Percentiles rank a stretch among this genome's conserved stretches.
These are phyloP conservation scores for Parasitella parasitica DNA, from an alignment of 371 early-diverging fungal genomes.

Conservation along the genomic window DNA sequence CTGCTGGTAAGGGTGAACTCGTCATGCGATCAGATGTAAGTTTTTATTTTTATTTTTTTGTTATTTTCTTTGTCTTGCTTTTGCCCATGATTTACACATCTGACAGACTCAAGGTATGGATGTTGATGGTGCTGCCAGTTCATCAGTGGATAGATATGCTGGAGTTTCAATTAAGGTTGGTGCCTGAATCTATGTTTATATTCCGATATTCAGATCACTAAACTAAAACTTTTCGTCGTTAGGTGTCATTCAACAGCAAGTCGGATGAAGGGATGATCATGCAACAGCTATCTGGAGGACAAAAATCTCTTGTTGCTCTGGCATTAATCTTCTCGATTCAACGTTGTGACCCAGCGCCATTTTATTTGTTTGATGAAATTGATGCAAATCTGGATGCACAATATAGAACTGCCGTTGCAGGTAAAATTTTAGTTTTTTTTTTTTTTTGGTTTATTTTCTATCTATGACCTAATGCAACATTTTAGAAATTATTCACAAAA, in stretches of 20 bases:
- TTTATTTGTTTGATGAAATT: constrained; percentile 99
- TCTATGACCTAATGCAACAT: neutral
- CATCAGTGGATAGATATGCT: constrained; percentile 72
- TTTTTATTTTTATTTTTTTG: too few species aligned
- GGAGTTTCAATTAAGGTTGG: constrained; percentile 89
- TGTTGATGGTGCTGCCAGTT: constrained; percentile 39
- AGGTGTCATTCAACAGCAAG: constrained; percentile 87
- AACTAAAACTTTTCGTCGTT: neutral
- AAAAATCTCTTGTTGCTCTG: constrained; percentile 98
- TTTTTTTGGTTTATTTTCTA: neutral
- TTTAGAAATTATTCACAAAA: constrained; percentile 83
- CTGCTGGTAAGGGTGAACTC: constrained; percentile 84
- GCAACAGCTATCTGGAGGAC: constrained; percentile 98
- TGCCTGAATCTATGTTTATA: neutral
- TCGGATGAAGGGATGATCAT: constrained; percentile 89
- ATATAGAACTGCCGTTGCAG: constrained; percentile 93
- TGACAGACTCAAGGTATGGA: constrained; percentile 41
- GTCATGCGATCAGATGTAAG: constrained; percentile 78
- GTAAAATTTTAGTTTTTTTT: constrained; percentile 28
- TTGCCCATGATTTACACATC: neutral
- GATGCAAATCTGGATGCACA: constrained; percentile 99
- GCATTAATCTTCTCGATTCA: constrained; percentile 99
- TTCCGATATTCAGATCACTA: neutral
- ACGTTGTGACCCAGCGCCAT: constrained; percentile 98
- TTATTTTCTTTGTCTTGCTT: neutral